A percentile compares a stretch with the other conserved stretches of the same genome.
Conservation (phyloP, 2,329 filamentous ascomycete genomes). For the Fusarium sp. region DNA sequence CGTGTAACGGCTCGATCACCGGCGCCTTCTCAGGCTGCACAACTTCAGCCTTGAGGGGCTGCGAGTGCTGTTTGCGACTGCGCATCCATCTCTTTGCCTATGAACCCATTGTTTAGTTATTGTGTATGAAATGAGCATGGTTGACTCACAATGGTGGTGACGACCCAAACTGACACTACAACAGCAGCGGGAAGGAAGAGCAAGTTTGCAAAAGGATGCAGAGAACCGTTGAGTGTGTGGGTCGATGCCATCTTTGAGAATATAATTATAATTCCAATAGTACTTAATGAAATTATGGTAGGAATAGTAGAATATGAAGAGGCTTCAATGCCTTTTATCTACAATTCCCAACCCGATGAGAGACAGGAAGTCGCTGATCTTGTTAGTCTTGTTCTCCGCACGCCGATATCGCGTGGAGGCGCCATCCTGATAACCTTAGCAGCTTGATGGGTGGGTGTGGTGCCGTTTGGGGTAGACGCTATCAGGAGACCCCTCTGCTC, state of each 20-base stretch:
- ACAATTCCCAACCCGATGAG: background rate
- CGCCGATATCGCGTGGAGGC: constrained; percentile 36
- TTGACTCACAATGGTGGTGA: constrained; percentile 28
- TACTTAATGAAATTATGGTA: background rate
- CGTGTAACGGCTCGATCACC: constrained; percentile 12
- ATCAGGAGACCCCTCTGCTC: constrained; percentile 22
- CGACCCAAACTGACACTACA: constrained; percentile 16
- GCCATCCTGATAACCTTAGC: constrained; percentile 16
- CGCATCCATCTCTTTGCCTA: constrained; percentile 43
- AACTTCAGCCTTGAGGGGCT: background rate
- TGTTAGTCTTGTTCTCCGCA: constrained; percentile 27
- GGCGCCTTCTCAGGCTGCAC: constrained; percentile 10
- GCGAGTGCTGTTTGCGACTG: constrained; percentile 18
- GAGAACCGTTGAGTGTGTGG: background rate
- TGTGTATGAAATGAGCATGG: background rate
- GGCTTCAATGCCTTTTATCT: background rate
- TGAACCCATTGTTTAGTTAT: background rate
- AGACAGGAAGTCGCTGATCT: background rate
- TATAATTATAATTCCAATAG: background rate
- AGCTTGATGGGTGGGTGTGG: constrained; percentile 17
- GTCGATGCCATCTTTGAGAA: background rate
- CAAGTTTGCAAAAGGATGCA: constrained; percentile 22
- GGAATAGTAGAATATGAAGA: background rate
- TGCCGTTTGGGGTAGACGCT: constrained; percentile 16
- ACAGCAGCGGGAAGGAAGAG: constrained; percentile 22